Evolutionary conservation across 805 yeast genomes (phyloP), one percentile per base, ranked within the genome.

Genomic region (Yarrowia sp.): DNA sequence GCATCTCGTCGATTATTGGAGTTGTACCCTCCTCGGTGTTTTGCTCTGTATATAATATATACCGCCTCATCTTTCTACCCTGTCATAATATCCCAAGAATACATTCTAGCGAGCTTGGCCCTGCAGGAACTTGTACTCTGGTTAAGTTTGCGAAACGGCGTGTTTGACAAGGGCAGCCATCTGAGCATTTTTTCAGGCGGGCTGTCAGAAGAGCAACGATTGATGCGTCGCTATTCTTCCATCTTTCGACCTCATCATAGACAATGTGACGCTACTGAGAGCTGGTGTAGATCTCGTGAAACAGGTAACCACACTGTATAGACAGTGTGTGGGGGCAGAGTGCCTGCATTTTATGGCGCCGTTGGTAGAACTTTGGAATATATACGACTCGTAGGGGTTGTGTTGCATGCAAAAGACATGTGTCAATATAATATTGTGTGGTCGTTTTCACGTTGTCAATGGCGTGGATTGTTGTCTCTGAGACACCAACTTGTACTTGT

Each of bases 31-130:
- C n/a, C n/a, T n/a, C n/a, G n/a, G n/a, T n/a, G n/a, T n/a, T n/a
- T n/a, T n/a, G n/a, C n/a, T n/a, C n/a, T n/a, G n/a, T n/a, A n/a
- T n/a, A n/a, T n/a, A n/a, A n/a, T n/a, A n/a, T n/a, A 1, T 5
- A 19, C 46, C 28, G 16, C 5, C 12, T 2, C 8, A n/a, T 14
- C 24, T 8, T 4, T 5, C 26, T 14, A 21, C 46, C 46, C 24
- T 26, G 22, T 28, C 16, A 35, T 12, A 1, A 46, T 24, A n/a
- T n/a, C 14, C 22, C 46, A 6, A 14, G 9, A 16, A n/a, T 24
- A 48, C 52, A 48, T 48, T 48, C 52, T 48, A 19, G 36, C 52
- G 52, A 30, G 52, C 52, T 48, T 48, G 52, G 52, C 52, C 28
- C 52, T 48, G 52, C 52, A 48, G 52, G 52, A n/a, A n/a, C n/a